phyloP scores from a whole-genome alignment of 768 basidiomycete genomes.

The Leucosporidium creatinivorum region DNA sequence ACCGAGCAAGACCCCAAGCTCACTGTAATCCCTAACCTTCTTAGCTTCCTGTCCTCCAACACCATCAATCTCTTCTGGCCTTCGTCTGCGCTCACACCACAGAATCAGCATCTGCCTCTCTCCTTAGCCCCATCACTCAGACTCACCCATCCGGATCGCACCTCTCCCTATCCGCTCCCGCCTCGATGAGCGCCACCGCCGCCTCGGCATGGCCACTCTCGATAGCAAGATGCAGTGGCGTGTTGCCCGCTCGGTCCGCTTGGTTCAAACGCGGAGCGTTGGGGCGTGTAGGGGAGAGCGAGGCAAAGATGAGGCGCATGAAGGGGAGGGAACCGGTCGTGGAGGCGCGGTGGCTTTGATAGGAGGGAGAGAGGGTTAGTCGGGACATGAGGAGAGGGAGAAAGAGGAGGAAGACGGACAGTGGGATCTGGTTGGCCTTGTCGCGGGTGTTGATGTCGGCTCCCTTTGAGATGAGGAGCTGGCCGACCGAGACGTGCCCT shows the following conservation, averaged over 20 bases:
- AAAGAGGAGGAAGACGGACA: slow-evolving; percentile 50
- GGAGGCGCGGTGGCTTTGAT: slow-evolving; percentile 81
- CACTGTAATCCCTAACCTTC: slow-evolving; percentile 59
- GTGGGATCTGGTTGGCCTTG: slow-evolving; percentile 81
- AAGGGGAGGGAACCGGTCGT: slow-evolving; percentile 91
- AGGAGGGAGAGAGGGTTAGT: neutral
- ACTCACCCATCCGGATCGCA: slow-evolving; percentile 64
- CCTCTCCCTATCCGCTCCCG: slow-evolving; percentile 82
- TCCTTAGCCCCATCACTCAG: neutral
- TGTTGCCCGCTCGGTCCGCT: slow-evolving; percentile 62
- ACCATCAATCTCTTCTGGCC: slow-evolving; percentile 76
- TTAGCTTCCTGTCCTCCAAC: slow-evolving; percentile 86
- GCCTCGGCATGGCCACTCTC: slow-evolving; percentile 89
- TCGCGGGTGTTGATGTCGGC: slow-evolving; percentile 86
- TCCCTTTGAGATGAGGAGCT: slow-evolving; percentile 34
- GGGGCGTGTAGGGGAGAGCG: slow-evolving; percentile 47
- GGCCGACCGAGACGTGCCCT: slow-evolving; percentile 58
- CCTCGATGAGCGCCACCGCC: slow-evolving; percentile 84
- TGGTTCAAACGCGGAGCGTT: slow-evolving; percentile 76
- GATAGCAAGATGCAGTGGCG: slow-evolving; percentile 93
- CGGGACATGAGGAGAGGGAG: slow-evolving; percentile 8
- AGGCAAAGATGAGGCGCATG: slow-evolving; percentile 69
- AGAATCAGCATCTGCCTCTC: neutral
- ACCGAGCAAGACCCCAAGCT: neutral
- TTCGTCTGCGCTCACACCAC: neutral